These are phyloP conservation scores for Hawksworthiomyces lignivorus DNA, from an alignment of 2,329 filamentous ascomycete species.

Conservation along the genomic window DNA sequence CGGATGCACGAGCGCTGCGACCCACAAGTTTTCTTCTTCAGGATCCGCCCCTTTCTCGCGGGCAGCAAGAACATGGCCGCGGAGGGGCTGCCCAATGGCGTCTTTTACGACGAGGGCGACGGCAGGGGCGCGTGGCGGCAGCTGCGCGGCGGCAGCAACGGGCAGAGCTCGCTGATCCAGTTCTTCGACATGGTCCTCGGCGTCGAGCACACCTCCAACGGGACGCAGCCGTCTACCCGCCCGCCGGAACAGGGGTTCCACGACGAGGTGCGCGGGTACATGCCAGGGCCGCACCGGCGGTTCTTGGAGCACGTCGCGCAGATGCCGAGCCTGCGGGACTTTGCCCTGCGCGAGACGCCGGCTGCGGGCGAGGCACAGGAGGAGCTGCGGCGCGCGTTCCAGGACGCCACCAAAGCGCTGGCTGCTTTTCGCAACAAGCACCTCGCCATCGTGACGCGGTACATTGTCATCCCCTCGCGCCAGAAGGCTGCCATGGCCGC, in stretches of 20 bases:
- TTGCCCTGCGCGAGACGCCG: conserved; percentile 35
- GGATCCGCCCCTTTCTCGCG: conserved; percentile 79
- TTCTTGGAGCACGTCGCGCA: conserved; percentile 72
- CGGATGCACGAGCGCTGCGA: conserved; percentile 88
- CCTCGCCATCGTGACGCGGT: conserved; percentile 89
- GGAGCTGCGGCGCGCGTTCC: conserved; percentile 45
- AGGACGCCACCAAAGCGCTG: conserved; percentile 62
- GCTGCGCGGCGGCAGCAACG: conserved; percentile 85
- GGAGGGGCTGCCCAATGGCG: conserved; percentile 67
- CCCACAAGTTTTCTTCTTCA: conserved; percentile 80
- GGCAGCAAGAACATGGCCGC: conserved; percentile 87
- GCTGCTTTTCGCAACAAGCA: conserved; percentile 77
- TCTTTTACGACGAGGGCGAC: conserved; percentile 73
- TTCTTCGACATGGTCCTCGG: conserved; percentile 92
- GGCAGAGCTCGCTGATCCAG: conserved; percentile 91
- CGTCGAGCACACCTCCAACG: conserved; percentile 58
- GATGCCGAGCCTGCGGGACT: conserved; percentile 53
- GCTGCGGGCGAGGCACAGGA: conserved; percentile 15
- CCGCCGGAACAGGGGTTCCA: conserved; percentile 50
- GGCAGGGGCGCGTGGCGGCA: conserved; percentile 62
- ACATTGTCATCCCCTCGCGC: conserved; percentile 82
- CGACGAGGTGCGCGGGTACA: conserved; percentile 86
- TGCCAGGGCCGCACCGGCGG: conserved; percentile 85
- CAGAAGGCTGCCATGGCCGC: conserved; percentile 34
- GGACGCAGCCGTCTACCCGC: conserved; percentile 72